Evolutionary conservation across 176 grass and related monocot species (phyloP), one percentile per base, ranked within the genome.

Genomic region (Elaeis guineensis): DNA sequence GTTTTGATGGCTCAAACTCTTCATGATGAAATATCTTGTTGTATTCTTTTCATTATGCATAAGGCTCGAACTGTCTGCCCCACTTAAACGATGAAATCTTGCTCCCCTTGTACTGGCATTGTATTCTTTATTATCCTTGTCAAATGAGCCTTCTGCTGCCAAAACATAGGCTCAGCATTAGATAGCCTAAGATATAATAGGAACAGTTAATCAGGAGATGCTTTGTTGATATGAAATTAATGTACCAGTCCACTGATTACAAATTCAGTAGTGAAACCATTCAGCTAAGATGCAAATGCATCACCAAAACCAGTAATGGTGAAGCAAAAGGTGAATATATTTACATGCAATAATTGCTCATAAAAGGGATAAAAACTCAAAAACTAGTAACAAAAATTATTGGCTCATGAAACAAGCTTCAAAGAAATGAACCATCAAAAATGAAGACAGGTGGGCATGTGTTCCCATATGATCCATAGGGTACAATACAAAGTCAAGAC

Each of bases 21-120:
- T 61, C 32, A 61, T 61, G 58, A 61, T 61, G 26, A 61, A 61
- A 61, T 61, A 61, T 61, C 26, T 61, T 30, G 16, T 61, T 17
- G 26, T 17, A 61, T 29, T 17, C 26, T 29, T 25, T 35, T 61
- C 26, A 16, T 30, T 24, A 61, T 30, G 17, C 6, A 17, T 7
- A 11, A 24, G 15, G 17, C 15, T n/a, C 2, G 25, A n/a, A 29
- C 5, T 18, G 25, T 24, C 25, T 25, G 17, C 24, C 16, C 17
- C 58, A 61, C 14, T 17, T 1, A 61, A 61, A 61, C 15, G 35
- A 29, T 35, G 23, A 32, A 30, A 16, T 29, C 7, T 61, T 29
- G 35, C 58, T 35, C 58, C 58, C 26, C 15, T 29, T 61, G 58
- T 28, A 32, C 58, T 17, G 24, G 58, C 25, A 35, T 61, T 18